Evolutionary conservation across 352 stramenopile genomes (phyloP), one percentile per base, ranked within the genome.

Genomic region (Pelagophyceae sp.): DNA sequence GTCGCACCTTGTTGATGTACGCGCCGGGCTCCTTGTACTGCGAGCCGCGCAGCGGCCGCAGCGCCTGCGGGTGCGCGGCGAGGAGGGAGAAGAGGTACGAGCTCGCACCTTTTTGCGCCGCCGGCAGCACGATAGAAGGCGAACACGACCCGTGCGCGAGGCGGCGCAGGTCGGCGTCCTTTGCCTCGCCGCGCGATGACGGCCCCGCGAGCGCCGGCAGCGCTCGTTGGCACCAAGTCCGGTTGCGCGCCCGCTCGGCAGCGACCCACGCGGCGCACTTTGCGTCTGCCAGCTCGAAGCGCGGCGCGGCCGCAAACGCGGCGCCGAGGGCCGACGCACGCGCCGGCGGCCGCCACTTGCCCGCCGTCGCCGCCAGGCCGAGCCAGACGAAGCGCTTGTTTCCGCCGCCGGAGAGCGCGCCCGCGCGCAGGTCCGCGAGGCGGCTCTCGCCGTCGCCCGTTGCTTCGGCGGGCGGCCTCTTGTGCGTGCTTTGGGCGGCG

Each of bases 21-120:
- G 15, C 61, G 1, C 61, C 61, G 29, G 61, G 61, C 61, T 71
- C 61, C 61, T 71, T 71, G 61, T 71, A 71, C 15, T 71, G 61
- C 3, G 61, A 71, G 5, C 61, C 61, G 29, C 61, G 61, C 3
- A 71, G 29, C n/a, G 61, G 61, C 61, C 61, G 29, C n/a, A 71
- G 61, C 3, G 38, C 61, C 61, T 71, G 61, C 31, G 61, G 61
- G 61, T 71, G 61, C 61, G 61, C 38, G 3, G n/a, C 61, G 27
- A 71, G 27, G 33, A 38, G n/a, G 29, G 1, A 6, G 15, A 29
- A 17, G 31, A 71, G 61, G 29, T 6, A 6, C 15, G 29, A 29
- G 15, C n/a, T 40, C n/a, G 61, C 61, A 31, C 61, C 61, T 31
- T 71, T 71, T 71, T 71, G 61, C 29, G 61, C 31, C 61, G 61